Conservation (phyloP, 176 grass and related monocot genomes). For the Juncus inflexus region DNA sequence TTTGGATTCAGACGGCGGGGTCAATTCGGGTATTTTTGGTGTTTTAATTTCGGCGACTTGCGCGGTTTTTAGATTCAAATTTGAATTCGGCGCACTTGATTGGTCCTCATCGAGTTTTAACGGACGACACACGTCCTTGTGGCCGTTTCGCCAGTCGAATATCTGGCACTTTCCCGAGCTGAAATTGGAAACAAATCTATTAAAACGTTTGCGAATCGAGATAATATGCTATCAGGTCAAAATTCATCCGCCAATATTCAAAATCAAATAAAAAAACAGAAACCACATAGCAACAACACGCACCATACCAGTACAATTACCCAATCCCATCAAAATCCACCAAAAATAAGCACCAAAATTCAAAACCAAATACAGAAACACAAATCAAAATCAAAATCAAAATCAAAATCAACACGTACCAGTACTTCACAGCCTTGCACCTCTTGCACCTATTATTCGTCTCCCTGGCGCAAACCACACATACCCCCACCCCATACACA, state of each 20-base stretch:
- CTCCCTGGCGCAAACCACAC: constrained; percentile 48
- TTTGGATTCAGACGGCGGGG: neutral
- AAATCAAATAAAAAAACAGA: too few relatives aligned
- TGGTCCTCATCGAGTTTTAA: constrained; percentile 18
- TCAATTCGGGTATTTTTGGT: constrained; percentile 19
- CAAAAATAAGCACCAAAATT: constrained; percentile 28
- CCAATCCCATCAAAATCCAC: neutral
- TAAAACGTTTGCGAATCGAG: too few relatives aligned
- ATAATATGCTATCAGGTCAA: too few relatives aligned
- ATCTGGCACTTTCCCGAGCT: constrained; percentile 85
- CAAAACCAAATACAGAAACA: too few relatives aligned
- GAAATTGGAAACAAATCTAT: constrained; percentile 9
- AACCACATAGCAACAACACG: too few relatives aligned
- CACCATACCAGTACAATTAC: too few relatives aligned
- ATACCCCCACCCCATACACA: constrained; percentile 1
- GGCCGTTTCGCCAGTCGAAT: constrained; percentile 82
- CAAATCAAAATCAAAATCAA: constrained; percentile 27
- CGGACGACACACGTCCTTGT: constrained; percentile 70
- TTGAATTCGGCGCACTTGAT: constrained; percentile 3
- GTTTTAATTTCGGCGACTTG: constrained; percentile 28
- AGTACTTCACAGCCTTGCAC: constrained; percentile 89
- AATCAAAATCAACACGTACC: constrained; percentile 36
- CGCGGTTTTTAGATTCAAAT: constrained; percentile 28
- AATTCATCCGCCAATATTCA: too few relatives aligned
- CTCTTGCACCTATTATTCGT: constrained; percentile 53